A percentile compares a stretch with the other conserved stretches of the same genome.
phyloP scores from a whole-genome alignment of 805 yeast genomes.

The Ogataea glucozyma region DNA sequence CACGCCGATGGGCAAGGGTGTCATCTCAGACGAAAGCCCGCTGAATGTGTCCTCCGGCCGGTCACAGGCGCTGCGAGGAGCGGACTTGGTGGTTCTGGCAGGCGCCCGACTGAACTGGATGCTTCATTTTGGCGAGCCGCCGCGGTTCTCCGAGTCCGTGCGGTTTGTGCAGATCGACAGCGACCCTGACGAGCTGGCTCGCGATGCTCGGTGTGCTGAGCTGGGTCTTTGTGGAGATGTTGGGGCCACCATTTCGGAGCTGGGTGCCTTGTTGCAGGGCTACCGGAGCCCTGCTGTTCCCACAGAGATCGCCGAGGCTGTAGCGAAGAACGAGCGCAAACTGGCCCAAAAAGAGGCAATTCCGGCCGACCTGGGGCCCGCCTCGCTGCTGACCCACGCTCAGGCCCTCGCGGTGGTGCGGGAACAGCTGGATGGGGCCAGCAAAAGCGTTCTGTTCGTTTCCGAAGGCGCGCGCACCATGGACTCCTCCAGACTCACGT shows the following conservation, averaged over 20 bases:
- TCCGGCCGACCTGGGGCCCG: slow-evolving; percentile 19
- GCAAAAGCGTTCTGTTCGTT: slow-evolving; percentile 43
- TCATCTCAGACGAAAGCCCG: slow-evolving; percentile 49
- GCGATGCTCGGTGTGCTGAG: slow-evolving; percentile 11
- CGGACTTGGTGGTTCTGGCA: slow-evolving; percentile 59
- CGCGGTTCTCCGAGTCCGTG: slow-evolving; percentile 48
- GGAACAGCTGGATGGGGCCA: slow-evolving; percentile 36
- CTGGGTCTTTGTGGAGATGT: slow-evolving; percentile 48
- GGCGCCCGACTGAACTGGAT: slow-evolving; percentile 79
- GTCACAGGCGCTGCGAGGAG: slow-evolving; percentile 53
- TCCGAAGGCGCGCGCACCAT: slow-evolving; percentile 79
- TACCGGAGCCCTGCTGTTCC: slow-evolving; percentile 28
- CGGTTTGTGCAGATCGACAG: slow-evolving; percentile 59
- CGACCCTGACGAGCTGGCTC: slow-evolving; percentile 48
- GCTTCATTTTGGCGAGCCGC: slow-evolving; percentile 62
- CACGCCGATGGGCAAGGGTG: slow-evolving; percentile 81
- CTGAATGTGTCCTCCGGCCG: slow-evolving; percentile 64
- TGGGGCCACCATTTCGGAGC: slow-evolving; percentile 39
- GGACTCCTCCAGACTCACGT: slow-evolving; percentile 67
- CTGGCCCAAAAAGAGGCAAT: slow-evolving; percentile 37
- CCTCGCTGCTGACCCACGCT: slow-evolving; percentile 53
- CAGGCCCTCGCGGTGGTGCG: slow-evolving; percentile 53
- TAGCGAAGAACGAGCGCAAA: slow-evolving; percentile 33
- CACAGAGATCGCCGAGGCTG: slow-evolving; percentile 31
- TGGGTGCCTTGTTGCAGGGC: slow-evolving; percentile 33